Evolutionary conservation across 441 rosid genomes (phyloP), one percentile per base, ranked within the genome.

Genomic region (Pelargonium myrrhifolium): DNA sequence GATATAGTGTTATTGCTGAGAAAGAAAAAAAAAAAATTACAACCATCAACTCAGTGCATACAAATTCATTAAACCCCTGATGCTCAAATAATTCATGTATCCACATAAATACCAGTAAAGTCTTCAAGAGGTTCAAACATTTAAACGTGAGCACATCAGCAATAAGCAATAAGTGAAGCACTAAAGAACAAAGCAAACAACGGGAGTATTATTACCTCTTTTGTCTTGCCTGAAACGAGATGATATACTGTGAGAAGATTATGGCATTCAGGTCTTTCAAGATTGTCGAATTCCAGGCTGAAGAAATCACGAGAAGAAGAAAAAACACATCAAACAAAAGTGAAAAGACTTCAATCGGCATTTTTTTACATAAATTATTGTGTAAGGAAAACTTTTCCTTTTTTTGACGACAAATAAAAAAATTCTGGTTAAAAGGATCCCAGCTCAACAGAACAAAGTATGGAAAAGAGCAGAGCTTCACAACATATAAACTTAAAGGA

Each of bases 181-280:
- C 26, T 24, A 24, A 6, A 56, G 40, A 58, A 43, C 47, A 42
- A 70, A 71, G 43, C 21, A 55, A 69, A 35, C 65, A 65, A 64
- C 31, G 53, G 42, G 35, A 65, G 24, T 62, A 62, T 3, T 47
- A 39, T 70, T 78, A 87, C 98, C 90, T 83, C 96, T 81, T 89
- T 90, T 10, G 97, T 86, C 82, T 85, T 90, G 76, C 90, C 87
- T 12, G 97, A 83, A 75, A 93, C 74, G n/a, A 93, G 84, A 78
- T 89, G 95, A 83, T 89, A 90, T 62, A 93, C 77, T 1, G 96
- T 86, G 72, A 93, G 96, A 80, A 90, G 97, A 77, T 90, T 93
- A 80, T 73, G 83, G 87, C 97, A 93, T 81, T 93, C 97, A 56
- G 95, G 96, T 77, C 96, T 85, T 79, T 86, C 96, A 66, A 88